Conservation (phyloP, 108 stramenopile genomes). For the Pseudonitzschia multiseries region DNA sequence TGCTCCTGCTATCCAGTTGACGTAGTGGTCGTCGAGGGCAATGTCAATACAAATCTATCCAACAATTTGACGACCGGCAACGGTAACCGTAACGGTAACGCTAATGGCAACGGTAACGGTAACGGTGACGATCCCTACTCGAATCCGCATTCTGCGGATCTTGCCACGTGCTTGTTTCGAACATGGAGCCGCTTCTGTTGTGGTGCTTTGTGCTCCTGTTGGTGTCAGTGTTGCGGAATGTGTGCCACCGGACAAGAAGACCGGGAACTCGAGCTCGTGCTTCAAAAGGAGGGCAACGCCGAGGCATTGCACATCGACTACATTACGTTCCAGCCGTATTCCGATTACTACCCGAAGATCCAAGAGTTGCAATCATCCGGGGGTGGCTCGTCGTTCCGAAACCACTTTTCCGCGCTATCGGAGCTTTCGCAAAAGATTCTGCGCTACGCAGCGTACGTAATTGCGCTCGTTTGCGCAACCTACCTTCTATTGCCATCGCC, state of each 20-base stretch:
- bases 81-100: neutral
- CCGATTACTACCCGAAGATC: constrained; percentile 60
- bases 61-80: too few species aligned
- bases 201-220: constrained; percentile 35
- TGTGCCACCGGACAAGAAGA: constrained; percentile 83
- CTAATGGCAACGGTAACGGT: neutral
- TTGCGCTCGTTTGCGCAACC: neutral
- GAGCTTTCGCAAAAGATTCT: neutral
- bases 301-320: constrained; percentile 58
- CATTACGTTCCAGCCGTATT: constrained; percentile 69
- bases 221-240: constrained; percentile 68
- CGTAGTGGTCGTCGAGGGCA: neutral
- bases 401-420: neutral
- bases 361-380: neutral
- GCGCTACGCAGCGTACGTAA: neutral
- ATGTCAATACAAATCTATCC: too few species aligned
- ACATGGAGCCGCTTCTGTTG: constrained; percentile 37
- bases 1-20: neutral
- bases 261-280: constrained; percentile 53
- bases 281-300: constrained; percentile 26
- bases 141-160: neutral
- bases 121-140: neutral
- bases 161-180: neutral
- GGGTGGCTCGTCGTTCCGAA: neutral
- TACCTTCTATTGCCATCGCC: neutral